Evolutionary conservation across 2,329 filamentous ascomycete species (phyloP), one percentile per base, ranked within the genome.

Genomic region (Penicillium sp.): DNA sequence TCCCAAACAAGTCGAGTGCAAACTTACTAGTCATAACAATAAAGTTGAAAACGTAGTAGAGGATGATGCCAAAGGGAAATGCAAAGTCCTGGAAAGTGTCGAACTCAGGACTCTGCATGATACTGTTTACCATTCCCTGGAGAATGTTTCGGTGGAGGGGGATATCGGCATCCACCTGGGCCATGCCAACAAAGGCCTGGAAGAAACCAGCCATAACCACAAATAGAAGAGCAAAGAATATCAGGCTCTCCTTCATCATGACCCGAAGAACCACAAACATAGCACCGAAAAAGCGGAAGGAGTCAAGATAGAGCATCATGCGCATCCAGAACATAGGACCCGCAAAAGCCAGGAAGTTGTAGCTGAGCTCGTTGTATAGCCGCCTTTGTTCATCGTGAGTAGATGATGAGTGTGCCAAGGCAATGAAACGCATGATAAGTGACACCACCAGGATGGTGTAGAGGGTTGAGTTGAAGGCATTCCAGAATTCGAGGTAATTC

Each of bases 11-110:
- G 29, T 31, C n/a, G n/a, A 25, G 31, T 15, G 29, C 7, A 19
- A 47, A 68, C 74, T 64, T 67, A 79, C 77, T 70, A 62, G 94
- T 93, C 89, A 96, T 97, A 69, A 99, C 90, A 39, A 97, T 88
- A 70, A 99, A 99, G 19, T 93, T 96, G 75, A 97, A 99, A 71
- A 96, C 85, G 79, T 99, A 99, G 79, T 99, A 99, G 10, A 99
- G 87, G 33, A 97, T 90, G 50, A 96, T 84, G 9, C 94, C 94
- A 73, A 97, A 99, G 0, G 94, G 94, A 13, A 90, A 92, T 23
- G 89, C 90, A 72, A 97, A 99, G 25, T 88, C 83, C 64, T 97
- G 92, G 69, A 97, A 97, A 0, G 89, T 90, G 6, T 83, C 81
- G 60, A 99, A 97, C 64, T 97, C 93, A 0, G 94, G 94, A 49